phyloP scores from a whole-genome alignment of 106 monocot genomes.

The Allium fistulosum region DNA sequence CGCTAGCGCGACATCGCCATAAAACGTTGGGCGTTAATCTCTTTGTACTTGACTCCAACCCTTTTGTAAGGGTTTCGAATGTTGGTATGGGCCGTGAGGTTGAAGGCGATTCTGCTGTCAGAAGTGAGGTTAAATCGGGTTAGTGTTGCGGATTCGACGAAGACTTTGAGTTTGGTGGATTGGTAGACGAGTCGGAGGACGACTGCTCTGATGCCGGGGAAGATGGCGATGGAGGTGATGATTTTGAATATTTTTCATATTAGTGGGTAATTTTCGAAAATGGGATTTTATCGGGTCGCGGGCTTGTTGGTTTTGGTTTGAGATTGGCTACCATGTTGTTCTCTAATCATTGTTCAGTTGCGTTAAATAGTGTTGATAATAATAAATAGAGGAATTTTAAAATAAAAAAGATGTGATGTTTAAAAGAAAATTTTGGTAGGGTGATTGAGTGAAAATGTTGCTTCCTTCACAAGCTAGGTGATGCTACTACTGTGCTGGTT shows the following conservation, averaged over 20 bases:
- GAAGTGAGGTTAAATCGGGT: slow-evolving; percentile 20
- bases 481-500: no score
- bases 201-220: slow-evolving; percentile 15
- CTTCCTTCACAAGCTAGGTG: no score
- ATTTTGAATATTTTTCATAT: neutral
- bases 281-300: neutral
- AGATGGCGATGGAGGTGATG: slow-evolving; percentile 9
- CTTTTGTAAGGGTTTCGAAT: slow-evolving; percentile 44
- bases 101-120: slow-evolving; percentile 18
- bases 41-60: no score
- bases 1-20: slow-evolving; percentile 1
- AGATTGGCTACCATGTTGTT: no score
- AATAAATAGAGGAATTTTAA: no score
- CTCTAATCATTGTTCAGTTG: no score
- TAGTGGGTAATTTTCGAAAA: neutral
- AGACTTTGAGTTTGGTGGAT: slow-evolving; percentile 16
- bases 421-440: no score
- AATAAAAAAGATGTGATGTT: no score
- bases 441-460: no score
- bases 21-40: no score
- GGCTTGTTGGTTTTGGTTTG: no score
- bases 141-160: slow-evolving; percentile 23
- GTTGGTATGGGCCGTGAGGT: slow-evolving; percentile 20
- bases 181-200: slow-evolving; percentile 27
- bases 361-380: no score